Base-by-base conservation (phyloP, 495 filamentous ascomycete species). In the Penicillium argentinense region DNA sequence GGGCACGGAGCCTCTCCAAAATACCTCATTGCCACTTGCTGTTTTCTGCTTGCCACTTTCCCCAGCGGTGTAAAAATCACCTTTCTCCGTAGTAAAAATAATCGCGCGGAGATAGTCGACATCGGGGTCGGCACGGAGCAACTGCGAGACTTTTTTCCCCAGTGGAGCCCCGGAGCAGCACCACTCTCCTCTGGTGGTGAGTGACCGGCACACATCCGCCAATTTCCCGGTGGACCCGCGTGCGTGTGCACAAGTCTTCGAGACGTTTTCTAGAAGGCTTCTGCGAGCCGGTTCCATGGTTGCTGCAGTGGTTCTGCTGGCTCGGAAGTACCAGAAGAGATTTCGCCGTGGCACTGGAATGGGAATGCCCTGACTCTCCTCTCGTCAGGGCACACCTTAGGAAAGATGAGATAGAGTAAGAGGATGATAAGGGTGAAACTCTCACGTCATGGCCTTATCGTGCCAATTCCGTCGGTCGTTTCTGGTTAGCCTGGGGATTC, bases 201-300 rank as follows among this genome's bases (percentile, higher is more conserved):
- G 3, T 18, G 33, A 36, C 33, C 33, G 33, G 33, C 33, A 36
- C 33, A 18, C 33, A 36, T 36, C 33, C 33, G 33, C 17, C 33
- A 36, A 36, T 36, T 36, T 36, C 33, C 33, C 33, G 9, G 25
- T 26, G 11, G 5, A 11, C 25, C 25, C 5, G 16, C 17, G 33
- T 36, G 33, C 33, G 33, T 36, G 33, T 8, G 17, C 33, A 12
- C 33, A 36, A 36, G 33, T 18, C 56, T 65, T 49, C 47, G 23
- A 40, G 59, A 62, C 28, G 54, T 62, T 52, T 65, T 65, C 62
- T 65, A 62, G 62, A 65, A 63, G 49, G 33, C 24, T 46, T 64
- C 53, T 41, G 46, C 33, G 51, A 55, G 53, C 21, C 14, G 23
- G 47, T 43, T 49, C 47, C 47, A 38, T 49, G 47, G 47, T 34